Base-by-base conservation (phyloP, 148 eudicot species). In the Gaultheria prostrata region DNA sequence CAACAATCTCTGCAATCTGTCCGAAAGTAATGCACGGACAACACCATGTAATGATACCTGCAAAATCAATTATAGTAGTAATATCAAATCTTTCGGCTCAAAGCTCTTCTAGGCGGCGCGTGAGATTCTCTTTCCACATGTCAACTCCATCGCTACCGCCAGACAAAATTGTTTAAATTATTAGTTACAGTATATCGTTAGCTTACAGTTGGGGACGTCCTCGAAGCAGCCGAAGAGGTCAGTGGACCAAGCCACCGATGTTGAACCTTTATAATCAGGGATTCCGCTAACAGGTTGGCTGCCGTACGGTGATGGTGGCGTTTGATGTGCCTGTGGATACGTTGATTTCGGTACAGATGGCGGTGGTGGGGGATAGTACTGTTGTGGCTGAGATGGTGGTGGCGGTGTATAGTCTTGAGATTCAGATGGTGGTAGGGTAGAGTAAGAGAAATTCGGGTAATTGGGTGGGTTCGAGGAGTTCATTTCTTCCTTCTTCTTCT, bases 11-110 rank as follows among this genome's bases (percentile, higher is more conserved):
- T 0, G 82, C 82, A 24, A 80, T 63, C 74, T 1, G 74, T 45
- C 82, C 74, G n/a, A 80, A 80, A 45, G 56, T 63, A 26, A 80
- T 45, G 43, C 74, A 80, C 5, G 82, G 82, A 80, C 74, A 63
- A 20, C 21, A 80, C 12, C 0, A 24, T 3, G 82, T 80, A 11
- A 43, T 1, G 39, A 72, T 61, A 28, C 82, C 82, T 80, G 33
- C 54, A 56, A n/a, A 70, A 51, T 11, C 56, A 51, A 12, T 12
- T 3, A 51, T 51, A 51, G 17, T 51, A 14, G 13, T 11, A n/a
- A n/a, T 14, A 51, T 11, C 17, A 51, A 49, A 51, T 17, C 17
- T 51, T 51, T 51, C 12, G 3, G 2, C 11, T 28, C 71, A 28
- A 65, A 65, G 33, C 71, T n/a, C 32, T 65, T n/a, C 24, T 65